Conservation (phyloP, 345 rosid genomes). For the Eucalyptus marginata region DNA sequence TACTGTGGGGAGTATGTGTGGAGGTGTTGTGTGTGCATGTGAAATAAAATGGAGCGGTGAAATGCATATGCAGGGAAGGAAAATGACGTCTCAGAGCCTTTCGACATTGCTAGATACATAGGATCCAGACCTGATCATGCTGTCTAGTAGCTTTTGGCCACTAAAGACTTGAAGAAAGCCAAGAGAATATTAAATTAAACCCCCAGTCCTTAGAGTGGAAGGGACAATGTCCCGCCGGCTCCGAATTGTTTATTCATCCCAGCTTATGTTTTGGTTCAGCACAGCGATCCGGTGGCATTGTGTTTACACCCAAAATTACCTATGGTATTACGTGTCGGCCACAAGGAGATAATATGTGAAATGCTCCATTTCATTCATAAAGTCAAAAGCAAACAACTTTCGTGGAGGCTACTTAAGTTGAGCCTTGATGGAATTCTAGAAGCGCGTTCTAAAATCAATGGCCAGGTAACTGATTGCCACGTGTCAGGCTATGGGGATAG, state of each 20-base stretch:
- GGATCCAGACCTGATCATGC: background rate
- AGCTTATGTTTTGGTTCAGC: background rate
- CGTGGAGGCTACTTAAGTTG: too few relatives aligned
- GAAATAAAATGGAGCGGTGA: background rate
- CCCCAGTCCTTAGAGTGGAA: background rate
- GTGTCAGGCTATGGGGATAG: too few relatives aligned
- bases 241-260: background rate
- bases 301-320: too few relatives aligned
- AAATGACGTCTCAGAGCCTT: background rate
- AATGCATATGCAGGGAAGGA: constrained; percentile 2
- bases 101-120: background rate
- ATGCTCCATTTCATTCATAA: too few relatives aligned
- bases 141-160: constrained; percentile 3
- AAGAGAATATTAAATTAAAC: background rate
- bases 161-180: background rate
- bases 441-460: too few relatives aligned
- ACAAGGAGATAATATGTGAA: too few relatives aligned
- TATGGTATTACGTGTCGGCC: too few relatives aligned
- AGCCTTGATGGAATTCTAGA: too few relatives aligned
- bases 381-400: too few relatives aligned
- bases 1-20: background rate
- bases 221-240: background rate
- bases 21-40: background rate
- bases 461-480: too few relatives aligned
- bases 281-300: background rate